Conservation (phyloP, 1,139 yeast species). For the Debaryomyces singareniensis region DNA sequence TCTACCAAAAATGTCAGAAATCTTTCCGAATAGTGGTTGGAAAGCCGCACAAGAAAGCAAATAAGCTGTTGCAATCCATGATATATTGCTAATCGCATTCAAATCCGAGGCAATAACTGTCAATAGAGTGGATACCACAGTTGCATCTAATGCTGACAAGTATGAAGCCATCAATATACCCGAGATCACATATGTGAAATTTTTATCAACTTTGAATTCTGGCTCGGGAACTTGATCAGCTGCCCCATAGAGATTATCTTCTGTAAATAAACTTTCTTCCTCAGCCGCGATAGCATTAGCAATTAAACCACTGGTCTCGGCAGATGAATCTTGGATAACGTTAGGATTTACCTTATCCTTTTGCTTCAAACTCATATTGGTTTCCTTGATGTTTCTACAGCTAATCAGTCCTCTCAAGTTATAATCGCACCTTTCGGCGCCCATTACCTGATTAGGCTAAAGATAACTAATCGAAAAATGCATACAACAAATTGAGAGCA, state of each 20-base stretch:
- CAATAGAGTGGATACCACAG: constrained; percentile 39
- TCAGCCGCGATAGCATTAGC: constrained; percentile 45
- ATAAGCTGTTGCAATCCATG: constrained; percentile 44
- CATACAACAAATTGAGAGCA: too few species aligned
- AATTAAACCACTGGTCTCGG: constrained; percentile 41
- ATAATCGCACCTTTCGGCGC: too few species aligned
- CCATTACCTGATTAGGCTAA: too few species aligned
- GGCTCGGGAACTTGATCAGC: constrained; percentile 6
- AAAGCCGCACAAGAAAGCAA: constrained; percentile 39
- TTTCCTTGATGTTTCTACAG: too few species aligned
- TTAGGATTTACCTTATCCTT: too few species aligned
- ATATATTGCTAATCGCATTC: constrained; percentile 31
- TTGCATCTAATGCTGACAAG: constrained; percentile 39
- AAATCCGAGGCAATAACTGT: constrained; percentile 40
- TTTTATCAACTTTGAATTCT: constrained; percentile 17
- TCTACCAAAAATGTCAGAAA: constrained; percentile 83
- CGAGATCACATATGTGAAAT: constrained; percentile 25
- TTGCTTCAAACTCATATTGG: too few species aligned
- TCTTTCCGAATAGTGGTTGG: constrained; percentile 75
- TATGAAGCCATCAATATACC: constrained; percentile 32
- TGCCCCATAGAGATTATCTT: constrained; percentile 9
- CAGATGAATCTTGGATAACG: constrained; percentile 26
- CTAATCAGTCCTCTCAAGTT: too few species aligned
- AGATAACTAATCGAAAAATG: too few species aligned
- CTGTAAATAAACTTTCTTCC: constrained; percentile 18